A percentile compares a stretch with the other conserved stretches of the same genome.
Evolutionary conservation across 306 rosid genomes (phyloP).

Genomic region (Lathyrus tuberosus): DNA sequence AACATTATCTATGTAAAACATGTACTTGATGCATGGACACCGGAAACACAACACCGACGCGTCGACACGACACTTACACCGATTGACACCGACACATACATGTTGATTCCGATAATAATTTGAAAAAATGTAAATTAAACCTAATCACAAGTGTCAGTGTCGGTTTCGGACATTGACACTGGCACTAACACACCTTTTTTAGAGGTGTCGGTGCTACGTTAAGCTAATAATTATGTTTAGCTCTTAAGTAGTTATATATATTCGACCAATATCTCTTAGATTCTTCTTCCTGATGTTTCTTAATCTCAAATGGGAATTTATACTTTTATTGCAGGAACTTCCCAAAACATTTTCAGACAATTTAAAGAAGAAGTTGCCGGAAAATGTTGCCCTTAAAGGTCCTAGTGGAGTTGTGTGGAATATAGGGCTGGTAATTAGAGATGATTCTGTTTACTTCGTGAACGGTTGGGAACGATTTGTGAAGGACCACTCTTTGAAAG

Average conservation of each 20-base stretch:
- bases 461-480: constrained; percentile 67
- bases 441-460: constrained; percentile 46
- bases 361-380: constrained; percentile 61
- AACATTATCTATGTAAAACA: not conserved
- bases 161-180: too few relatives aligned
- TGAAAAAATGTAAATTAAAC: too few relatives aligned
- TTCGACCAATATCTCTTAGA: too few relatives aligned
- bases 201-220: too few relatives aligned
- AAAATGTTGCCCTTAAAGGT: constrained; percentile 56
- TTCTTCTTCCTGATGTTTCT: not conserved
- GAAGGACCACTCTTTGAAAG: constrained; percentile 57
- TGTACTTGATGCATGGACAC: not conserved
- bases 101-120: too few relatives aligned
- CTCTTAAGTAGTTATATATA: too few relatives aligned
- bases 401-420: constrained; percentile 68
- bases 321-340: constrained; percentile 53
- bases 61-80: too few relatives aligned
- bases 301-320: constrained; percentile 11
- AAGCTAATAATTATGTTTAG: not conserved
- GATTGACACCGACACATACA: too few relatives aligned
- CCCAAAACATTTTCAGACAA: constrained; percentile 58
- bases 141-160: too few relatives aligned
- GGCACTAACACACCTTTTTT: too few relatives aligned
- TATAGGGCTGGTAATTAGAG: constrained; percentile 50
- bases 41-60: too few relatives aligned